These are phyloP conservation scores for Cucurbita moschata DNA, from an alignment of 306 rosid genomes.

Conservation along the genomic window DNA sequence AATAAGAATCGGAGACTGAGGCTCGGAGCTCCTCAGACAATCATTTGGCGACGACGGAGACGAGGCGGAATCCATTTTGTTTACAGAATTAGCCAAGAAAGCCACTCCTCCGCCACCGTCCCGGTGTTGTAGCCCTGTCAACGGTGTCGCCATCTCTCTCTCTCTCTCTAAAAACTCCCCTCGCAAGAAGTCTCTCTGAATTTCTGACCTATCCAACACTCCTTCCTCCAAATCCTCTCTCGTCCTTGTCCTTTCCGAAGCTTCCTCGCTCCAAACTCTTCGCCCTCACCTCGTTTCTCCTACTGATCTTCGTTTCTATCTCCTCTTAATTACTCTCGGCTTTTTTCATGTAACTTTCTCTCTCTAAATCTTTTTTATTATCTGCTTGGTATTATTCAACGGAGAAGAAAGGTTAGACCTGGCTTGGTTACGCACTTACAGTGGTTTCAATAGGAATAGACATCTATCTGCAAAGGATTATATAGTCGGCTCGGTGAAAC, in stretches of 20 bases:
- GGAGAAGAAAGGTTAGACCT: conserved; percentile 19
- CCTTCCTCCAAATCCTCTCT: not conserved
- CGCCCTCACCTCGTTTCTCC: not conserved
- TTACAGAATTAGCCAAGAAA: conserved; percentile 47
- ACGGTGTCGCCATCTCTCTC: conserved; percentile 57
- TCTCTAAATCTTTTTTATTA: conserved; percentile 14
- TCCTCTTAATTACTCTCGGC: conserved; percentile 1
- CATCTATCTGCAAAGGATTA: not conserved
- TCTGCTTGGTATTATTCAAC: conserved; percentile 13
- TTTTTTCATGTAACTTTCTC: conserved; percentile 8
- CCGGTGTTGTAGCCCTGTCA: conserved; percentile 41
- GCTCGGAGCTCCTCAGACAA: conserved; percentile 30
- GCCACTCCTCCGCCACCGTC: conserved; percentile 75
- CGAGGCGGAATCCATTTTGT: conserved; percentile 52
- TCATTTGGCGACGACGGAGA: conserved; percentile 20
- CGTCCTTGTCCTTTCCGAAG: not conserved
- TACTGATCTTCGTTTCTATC: not conserved
- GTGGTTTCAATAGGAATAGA: conserved; percentile 14
- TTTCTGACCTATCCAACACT: conserved; percentile 3
- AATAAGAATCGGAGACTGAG: conserved; percentile 74
- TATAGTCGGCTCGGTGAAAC: conserved; percentile 18
- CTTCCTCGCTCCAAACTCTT: not conserved
- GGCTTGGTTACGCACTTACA: conserved; percentile 16
- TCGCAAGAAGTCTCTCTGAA: not conserved
- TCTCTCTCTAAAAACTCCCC: not conserved